Percentiles rank a stretch among this genome's conserved stretches.
Conservation (phyloP, 768 basidiomycete genomes). For the Lactarius tabidus region DNA sequence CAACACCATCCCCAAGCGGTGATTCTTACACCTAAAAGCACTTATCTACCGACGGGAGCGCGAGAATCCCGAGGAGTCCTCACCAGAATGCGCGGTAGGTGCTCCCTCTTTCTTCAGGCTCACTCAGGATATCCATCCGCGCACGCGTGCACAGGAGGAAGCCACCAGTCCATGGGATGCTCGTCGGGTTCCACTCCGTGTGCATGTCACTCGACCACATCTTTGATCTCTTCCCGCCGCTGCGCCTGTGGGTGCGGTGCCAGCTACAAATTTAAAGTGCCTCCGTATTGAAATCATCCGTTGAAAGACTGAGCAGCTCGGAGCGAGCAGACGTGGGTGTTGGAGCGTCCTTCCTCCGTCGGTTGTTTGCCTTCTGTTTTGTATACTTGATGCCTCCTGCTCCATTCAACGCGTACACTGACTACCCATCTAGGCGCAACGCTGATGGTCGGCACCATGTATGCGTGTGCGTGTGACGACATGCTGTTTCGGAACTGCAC, state of each 20-base stretch:
- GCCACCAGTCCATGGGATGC: conserved; percentile 79
- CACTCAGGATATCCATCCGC: too few relatives aligned
- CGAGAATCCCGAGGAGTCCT: conserved; percentile 84
- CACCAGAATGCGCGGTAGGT: conserved; percentile 63
- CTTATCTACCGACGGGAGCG: conserved; percentile 73
- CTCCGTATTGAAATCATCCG: conserved; percentile 88
- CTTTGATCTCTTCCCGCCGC: conserved; percentile 82
- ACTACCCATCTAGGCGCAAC: too few relatives aligned
- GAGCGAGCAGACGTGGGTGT: conserved; percentile 66
- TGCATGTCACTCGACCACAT: conserved; percentile 78
- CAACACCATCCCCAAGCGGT: conserved; percentile 71
- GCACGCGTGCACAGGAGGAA: conserved; percentile 66
- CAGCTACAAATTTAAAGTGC: conserved; percentile 46
- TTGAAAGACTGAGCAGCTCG: conserved; percentile 82
- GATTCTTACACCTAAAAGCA: conserved; percentile 80
- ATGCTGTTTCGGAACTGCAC: too few relatives aligned
- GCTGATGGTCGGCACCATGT: too few relatives aligned
- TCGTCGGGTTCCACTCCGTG: conserved; percentile 75
- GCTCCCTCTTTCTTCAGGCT: neutral
- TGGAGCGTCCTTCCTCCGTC: too few relatives aligned
- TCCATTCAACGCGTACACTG: too few relatives aligned
- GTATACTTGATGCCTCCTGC: too few relatives aligned
- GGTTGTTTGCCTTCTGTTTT: too few relatives aligned
- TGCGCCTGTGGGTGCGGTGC: too few relatives aligned
- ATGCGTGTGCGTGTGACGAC: too few relatives aligned